Evolutionary conservation across 2,329 filamentous ascomycete species (phyloP).

Genomic region (Fusarium brevicatenulatum): DNA sequence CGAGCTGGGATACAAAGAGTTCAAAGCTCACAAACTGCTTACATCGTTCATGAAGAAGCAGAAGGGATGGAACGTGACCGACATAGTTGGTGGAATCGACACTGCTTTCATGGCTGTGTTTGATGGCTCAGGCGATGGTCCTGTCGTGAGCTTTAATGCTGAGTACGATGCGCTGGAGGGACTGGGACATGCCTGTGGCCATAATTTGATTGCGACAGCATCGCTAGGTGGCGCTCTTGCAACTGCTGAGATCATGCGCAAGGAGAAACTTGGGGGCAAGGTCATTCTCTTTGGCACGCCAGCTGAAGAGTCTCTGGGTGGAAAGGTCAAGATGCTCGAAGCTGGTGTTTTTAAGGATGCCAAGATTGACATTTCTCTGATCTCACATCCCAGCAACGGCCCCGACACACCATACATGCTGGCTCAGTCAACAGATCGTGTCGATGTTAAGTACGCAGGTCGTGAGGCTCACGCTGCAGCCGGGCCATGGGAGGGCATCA

Average conservation of each 20-base stretch:
- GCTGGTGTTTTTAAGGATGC: conserved; percentile 28
- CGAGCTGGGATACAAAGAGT: conserved; percentile 56
- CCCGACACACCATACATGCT: conserved; percentile 30
- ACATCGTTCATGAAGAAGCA: conserved; percentile 51
- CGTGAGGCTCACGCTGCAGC: conserved; percentile 32
- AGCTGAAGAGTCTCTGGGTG: conserved; percentile 35
- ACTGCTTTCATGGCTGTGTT: conserved; percentile 57
- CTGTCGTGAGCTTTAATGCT: conserved; percentile 55
- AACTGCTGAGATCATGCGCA: conserved; percentile 25
- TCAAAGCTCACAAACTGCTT: conserved; percentile 54
- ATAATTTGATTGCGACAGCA: conserved; percentile 37
- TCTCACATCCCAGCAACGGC: conserved; percentile 29
- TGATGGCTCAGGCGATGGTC: conserved; percentile 50
- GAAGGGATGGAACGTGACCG: conserved; percentile 52
- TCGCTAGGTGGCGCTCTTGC: conserved; percentile 31
- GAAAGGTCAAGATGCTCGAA: conserved; percentile 38
- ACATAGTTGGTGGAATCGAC: conserved; percentile 53
- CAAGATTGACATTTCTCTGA: conserved; percentile 40
- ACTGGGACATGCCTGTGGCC: conserved; percentile 35
- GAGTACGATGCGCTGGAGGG: conserved; percentile 47
- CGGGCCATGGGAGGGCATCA: conserved; percentile 33
- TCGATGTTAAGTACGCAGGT: conserved; percentile 32
- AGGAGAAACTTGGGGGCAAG: conserved; percentile 31
- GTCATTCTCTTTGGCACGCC: conserved; percentile 38
- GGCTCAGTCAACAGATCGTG: conserved; percentile 27